Conservation (phyloP, 2,329 filamentous ascomycete species). For the Lasiodiplodia citricola region DNA sequence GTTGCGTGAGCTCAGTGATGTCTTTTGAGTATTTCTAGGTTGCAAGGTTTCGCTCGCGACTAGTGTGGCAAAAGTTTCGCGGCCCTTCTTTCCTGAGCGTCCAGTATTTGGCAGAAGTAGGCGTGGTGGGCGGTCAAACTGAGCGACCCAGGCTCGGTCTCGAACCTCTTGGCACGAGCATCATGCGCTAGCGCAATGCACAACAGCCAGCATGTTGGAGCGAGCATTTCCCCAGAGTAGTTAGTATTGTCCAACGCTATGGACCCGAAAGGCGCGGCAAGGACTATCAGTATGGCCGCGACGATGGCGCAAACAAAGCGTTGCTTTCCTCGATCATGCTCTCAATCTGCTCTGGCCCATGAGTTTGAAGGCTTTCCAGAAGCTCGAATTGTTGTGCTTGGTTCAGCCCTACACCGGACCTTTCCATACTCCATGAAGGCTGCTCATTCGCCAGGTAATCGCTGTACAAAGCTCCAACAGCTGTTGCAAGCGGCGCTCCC, state of each 20-base stretch:
- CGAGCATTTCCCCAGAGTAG: background rate
- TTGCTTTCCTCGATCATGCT: slow-evolving; percentile 48
- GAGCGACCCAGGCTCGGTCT: background rate
- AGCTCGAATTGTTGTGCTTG: slow-evolving; percentile 83
- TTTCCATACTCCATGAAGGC: slow-evolving; percentile 62
- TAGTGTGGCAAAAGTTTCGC: background rate
- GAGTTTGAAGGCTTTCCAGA: slow-evolving; percentile 76
- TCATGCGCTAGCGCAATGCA: background rate
- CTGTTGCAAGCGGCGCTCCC: slow-evolving; percentile 1
- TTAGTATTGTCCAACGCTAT: background rate
- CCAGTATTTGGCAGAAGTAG: background rate
- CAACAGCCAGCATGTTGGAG: background rate
- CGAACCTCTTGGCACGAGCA: background rate
- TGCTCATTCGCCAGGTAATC: slow-evolving; percentile 49
- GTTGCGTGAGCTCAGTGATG: background rate
- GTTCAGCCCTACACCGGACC: slow-evolving; percentile 59
- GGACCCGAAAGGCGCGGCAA: background rate
- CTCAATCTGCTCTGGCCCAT: slow-evolving; percentile 47
- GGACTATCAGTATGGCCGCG: background rate
- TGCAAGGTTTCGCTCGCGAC: background rate
- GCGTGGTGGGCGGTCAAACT: background rate
- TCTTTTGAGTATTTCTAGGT: background rate
- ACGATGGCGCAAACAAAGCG: slow-evolving; percentile 25
- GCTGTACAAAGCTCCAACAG: slow-evolving; percentile 28
- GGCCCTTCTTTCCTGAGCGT: background rate